Base-by-base conservation (phyloP, 2,329 filamentous ascomycete species). In the Botryotinia narcissicola region DNA sequence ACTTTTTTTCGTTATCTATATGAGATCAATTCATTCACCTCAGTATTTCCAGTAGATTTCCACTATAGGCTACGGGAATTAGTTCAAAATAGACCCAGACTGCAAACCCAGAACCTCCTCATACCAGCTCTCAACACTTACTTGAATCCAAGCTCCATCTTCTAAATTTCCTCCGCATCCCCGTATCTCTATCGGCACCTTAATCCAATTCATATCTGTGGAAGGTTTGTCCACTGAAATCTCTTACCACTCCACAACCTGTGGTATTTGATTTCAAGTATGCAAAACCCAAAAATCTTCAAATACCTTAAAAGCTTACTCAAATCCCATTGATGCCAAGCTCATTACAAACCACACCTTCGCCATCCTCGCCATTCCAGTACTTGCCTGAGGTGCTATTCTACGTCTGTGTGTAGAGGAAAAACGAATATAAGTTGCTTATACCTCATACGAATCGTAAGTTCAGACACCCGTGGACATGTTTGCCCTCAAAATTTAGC, bases 121-220 rank as follows among this genome's bases (percentile, higher is more conserved):
- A 5, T 3, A n/a, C 14, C 25, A 18, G 3, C 0, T 29, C 51
- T 9, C 0, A 29, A 6, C 3, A 29, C 5, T 18, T 29, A n/a
- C 51, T 54, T 18, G 1, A 54, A 29, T 7, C 12, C 12, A 54
- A 18, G 12, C 14, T 16, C 4, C 0, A 1, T 8, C 29, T 29
- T 29, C 6, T 29, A 29, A 29, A 54, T 3, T 0, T 18, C 10
- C 48, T 29, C 14, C n/a, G 29, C 1, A 18, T 54, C 16, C 42
- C 42, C 42, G 42, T 7, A 18, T 20, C 42, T 44, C 16, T 20
- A 44, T 42, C 40, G 14, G 14, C 7, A 42, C 40, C 40, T 42
- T 42, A 16, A 12, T 42, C 40, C 40, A 3, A 42, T 6, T 42
- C 40, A 42, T 42, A 42, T 42, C 6, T 16, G 14, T 16, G 14